Conservation (phyloP, 345 rosid species). For the Combretum micranthum region DNA sequence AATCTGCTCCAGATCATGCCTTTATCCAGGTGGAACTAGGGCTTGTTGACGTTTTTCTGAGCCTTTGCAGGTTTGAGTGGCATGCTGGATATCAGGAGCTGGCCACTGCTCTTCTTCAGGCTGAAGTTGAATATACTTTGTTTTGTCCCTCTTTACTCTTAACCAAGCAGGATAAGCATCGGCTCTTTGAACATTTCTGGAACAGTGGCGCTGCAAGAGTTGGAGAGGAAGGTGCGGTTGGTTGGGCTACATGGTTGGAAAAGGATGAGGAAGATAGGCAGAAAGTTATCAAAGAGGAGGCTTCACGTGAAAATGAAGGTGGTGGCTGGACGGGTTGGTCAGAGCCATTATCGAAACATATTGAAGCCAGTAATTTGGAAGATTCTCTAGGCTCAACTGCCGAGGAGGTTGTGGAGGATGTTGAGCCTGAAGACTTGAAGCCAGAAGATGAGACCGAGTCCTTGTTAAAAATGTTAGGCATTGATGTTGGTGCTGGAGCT, state of each 20-base stretch:
- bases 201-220: conserved; percentile 72
- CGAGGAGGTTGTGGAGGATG: conserved; percentile 27
- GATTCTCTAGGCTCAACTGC: conserved; percentile 14
- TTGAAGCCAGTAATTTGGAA: conserved; percentile 29
- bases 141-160: conserved; percentile 72
- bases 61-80: conserved; percentile 94
- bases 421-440: conserved; percentile 35
- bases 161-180: conserved; percentile 66
- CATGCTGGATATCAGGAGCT: conserved; percentile 87
- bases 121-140: conserved; percentile 80
- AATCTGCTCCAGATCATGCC: conserved; percentile 34
- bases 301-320: conserved; percentile 37
- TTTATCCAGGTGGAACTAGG: conserved; percentile 60
- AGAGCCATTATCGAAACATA: conserved; percentile 43
- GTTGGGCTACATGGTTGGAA: conserved; percentile 89
- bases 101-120: conserved; percentile 87
- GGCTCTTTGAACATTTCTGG: conserved; percentile 95
- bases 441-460: conserved; percentile 85
- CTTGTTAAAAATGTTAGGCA: conserved; percentile 74
- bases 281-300: conserved; percentile 53
- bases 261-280: conserved; percentile 93
- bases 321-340: conserved; percentile 99
- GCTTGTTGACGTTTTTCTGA: conserved; percentile 79
- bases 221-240: conserved; percentile 91
- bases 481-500: conserved; percentile 56